Evolutionary conservation across 495 filamentous ascomycete genomes (phyloP).

Genomic region (Parathielavia hyrcaniae): DNA sequence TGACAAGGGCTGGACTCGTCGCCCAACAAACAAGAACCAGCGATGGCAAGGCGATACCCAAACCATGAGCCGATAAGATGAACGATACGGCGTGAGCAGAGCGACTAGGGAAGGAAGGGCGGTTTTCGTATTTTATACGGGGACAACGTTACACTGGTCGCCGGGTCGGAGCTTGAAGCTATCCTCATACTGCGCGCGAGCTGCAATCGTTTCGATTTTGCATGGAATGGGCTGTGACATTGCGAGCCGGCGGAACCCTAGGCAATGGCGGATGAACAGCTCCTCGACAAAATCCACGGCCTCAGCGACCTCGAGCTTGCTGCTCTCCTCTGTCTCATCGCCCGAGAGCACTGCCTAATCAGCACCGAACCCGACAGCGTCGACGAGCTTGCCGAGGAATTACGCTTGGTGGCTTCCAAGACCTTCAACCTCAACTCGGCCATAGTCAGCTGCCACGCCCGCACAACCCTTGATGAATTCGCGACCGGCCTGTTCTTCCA

Average conservation of each 20-base stretch:
- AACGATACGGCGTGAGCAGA: background rate
- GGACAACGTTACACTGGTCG: background rate
- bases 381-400: constrained; percentile 61
- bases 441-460: constrained; percentile 63
- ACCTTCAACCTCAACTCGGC: constrained; percentile 64
- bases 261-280: constrained; percentile 55
- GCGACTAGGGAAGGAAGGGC: background rate
- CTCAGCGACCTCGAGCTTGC: constrained; percentile 89
- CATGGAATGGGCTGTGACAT: background rate
- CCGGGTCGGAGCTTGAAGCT: background rate
- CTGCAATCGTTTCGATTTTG: background rate
- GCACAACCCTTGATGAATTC: constrained; percentile 76
- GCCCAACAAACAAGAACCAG: background rate
- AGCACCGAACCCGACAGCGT: constrained; percentile 58
- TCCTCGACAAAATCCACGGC: constrained; percentile 60
- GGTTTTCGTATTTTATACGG: background rate
- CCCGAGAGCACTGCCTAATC: constrained; percentile 81
- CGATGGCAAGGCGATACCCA: constrained; percentile 9
- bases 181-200: background rate
- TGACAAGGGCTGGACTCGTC: background rate
- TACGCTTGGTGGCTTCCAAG: constrained; percentile 60
- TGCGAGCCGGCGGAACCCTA: background rate
- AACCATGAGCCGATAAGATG: background rate
- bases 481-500: constrained; percentile 57
- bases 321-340: constrained; percentile 67